Percentiles rank a stretch among this genome's conserved stretches.
Evolutionary conservation across 371 early-diverging fungal genomes (phyloP).

Genomic region (Lichtheimia ornata): DNA sequence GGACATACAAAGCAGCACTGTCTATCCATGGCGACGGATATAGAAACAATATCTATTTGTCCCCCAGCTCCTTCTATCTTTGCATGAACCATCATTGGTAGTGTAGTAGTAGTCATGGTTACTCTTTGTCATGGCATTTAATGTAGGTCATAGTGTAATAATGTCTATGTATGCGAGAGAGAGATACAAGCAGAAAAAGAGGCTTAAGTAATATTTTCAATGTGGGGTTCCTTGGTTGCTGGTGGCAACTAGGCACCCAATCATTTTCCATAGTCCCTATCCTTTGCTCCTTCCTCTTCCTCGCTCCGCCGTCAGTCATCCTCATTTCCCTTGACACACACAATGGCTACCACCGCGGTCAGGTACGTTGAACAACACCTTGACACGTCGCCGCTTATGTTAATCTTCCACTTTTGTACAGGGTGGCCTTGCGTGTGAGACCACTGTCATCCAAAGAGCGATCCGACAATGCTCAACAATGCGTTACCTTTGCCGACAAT

Average conservation of each 20-base stretch:
- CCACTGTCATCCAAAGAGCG: slow-evolving; percentile 69
- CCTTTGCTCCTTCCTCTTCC: slow-evolving; percentile 5
- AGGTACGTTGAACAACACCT: slow-evolving; percentile 8
- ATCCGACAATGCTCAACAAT: slow-evolving; percentile 59
- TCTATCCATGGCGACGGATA: too few species aligned
- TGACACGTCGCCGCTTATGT: background rate
- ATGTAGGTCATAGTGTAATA: too few species aligned
- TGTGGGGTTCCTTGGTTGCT: background rate
- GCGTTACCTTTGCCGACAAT: slow-evolving; percentile 60
- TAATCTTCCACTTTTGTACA: slow-evolving; percentile 7
- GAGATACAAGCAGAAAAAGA: too few species aligned
- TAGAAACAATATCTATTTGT: too few species aligned
- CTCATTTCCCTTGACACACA: slow-evolving; percentile 4
- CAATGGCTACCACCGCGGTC: slow-evolving; percentile 24
- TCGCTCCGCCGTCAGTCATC: slow-evolving; percentile 6
- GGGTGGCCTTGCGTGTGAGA: slow-evolving; percentile 30
- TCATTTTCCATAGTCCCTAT: background rate
- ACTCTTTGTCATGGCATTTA: too few species aligned
- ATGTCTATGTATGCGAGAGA: too few species aligned
- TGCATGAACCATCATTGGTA: too few species aligned
- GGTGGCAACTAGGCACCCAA: background rate
- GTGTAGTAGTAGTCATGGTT: too few species aligned
- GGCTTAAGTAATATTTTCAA: background rate
- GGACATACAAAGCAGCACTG: too few species aligned
- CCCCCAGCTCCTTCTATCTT: too few species aligned